A percentile compares a stretch with the other conserved stretches of the same genome.
Conservation (phyloP, 768 basidiomycete genomes). For the Plicaturopsis crispa region DNA sequence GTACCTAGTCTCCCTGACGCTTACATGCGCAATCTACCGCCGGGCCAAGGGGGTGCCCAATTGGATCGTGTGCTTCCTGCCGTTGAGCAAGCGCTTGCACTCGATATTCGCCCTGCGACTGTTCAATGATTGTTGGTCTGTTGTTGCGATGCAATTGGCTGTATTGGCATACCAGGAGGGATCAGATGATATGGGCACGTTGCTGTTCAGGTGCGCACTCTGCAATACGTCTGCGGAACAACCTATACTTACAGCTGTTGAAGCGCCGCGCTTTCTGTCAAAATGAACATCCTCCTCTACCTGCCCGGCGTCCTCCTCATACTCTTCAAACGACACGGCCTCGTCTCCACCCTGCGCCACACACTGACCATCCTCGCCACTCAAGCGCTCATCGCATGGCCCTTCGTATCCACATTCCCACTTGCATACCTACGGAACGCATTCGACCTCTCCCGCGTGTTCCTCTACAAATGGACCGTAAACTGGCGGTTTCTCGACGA, state of each 20-base stretch:
- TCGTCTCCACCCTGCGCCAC: slow-evolving; percentile 43
- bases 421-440: slow-evolving; percentile 65
- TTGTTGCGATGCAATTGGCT: slow-evolving; percentile 56
- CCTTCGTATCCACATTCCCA: slow-evolving; percentile 59
- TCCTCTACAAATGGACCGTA: slow-evolving; percentile 95
- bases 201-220: slow-evolving; percentile 63
- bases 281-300: slow-evolving; percentile 92
- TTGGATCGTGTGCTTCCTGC: slow-evolving; percentile 64
- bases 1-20: slow-evolving; percentile 58
- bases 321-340: slow-evolving; percentile 66
- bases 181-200: slow-evolving; percentile 52
- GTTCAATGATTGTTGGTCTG: slow-evolving; percentile 93
- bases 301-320: slow-evolving; percentile 83
- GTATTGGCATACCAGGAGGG: slow-evolving; percentile 57
- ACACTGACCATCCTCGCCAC: slow-evolving; percentile 25
- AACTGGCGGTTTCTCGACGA: slow-evolving; percentile 92
- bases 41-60: slow-evolving; percentile 58
- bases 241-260: slow-evolving; percentile 6
- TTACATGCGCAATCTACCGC: slow-evolving; percentile 65
- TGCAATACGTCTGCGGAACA: not conserved
- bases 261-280: slow-evolving; percentile 81
- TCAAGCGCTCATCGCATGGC: slow-evolving; percentile 58
- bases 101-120: slow-evolving; percentile 88
- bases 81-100: slow-evolving; percentile 88
- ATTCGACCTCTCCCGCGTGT: slow-evolving; percentile 83